Percentiles rank a stretch among this genome's conserved stretches.
phyloP scores from a whole-genome alignment of 768 basidiomycete species.

The Podaxis rugospora region DNA sequence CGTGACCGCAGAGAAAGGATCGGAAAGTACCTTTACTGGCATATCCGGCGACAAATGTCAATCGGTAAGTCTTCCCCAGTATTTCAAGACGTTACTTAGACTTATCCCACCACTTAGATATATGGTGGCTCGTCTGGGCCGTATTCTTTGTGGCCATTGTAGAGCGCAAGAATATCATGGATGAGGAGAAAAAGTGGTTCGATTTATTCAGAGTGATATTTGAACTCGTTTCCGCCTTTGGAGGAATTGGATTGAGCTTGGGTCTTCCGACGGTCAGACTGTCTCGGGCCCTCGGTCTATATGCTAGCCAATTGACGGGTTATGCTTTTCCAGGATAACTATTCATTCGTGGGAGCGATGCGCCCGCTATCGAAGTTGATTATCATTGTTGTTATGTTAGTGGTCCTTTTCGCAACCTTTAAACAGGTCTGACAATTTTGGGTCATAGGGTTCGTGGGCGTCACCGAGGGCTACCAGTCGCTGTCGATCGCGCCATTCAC shows the following conservation, averaged over 20 bases:
- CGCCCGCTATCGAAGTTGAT: constrained; percentile 67
- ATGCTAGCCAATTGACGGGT: background rate
- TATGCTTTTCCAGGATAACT: constrained; percentile 39
- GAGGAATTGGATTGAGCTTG: constrained; percentile 65
- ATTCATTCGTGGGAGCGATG: constrained; percentile 60
- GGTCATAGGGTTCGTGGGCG: constrained; percentile 57
- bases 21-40: constrained; percentile 47
- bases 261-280: constrained; percentile 46
- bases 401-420: background rate
- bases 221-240: constrained; percentile 65
- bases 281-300: background rate
- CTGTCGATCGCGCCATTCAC: constrained; percentile 55
- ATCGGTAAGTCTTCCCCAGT: constrained; percentile 32
- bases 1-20: constrained; percentile 36
- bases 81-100: background rate
- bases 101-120: constrained; percentile 37
- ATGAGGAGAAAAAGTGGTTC: constrained; percentile 59
- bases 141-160: constrained; percentile 71
- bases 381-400: constrained; percentile 65
- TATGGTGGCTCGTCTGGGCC: constrained; percentile 79
- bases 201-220: constrained; percentile 54
- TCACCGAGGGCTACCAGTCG: constrained; percentile 67
- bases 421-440: background rate
- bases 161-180: constrained; percentile 54
- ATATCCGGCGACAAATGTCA: constrained; percentile 59